Base-by-base conservation (phyloP, 2,329 filamentous ascomycete genomes). In the Zymoseptoria brevis region DNA sequence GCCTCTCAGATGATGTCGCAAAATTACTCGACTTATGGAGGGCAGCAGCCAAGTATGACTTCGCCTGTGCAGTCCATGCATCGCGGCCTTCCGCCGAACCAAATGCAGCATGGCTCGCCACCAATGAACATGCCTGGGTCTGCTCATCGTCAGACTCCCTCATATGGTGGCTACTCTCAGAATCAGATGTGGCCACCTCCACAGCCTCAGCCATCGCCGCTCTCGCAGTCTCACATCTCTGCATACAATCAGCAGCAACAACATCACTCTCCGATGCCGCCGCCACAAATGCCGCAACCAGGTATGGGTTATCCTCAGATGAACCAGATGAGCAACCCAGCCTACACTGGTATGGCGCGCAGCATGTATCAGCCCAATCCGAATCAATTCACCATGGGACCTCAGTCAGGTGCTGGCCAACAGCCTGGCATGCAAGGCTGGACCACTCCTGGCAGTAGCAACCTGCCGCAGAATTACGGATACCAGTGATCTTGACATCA, bases 51-150 rank as follows among this genome's bases (percentile, higher is more conserved):
- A 48, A 16, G 19, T 3, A 84, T 91, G 71, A 88, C 90, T 71
- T 87, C 89, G 22, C 85, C 86, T 22, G 85, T 90, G 73, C 84
- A 88, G 75, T 81, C 83, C 70, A 86, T 87, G 76, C 82, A 83
- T 63, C 83, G 85, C 45, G 29, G 35, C 22, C 75, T 79, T 70
- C 75, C 84, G 72, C 75, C 83, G n/a, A 60, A 64, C 16, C 69
- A 87, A 70, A 83, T 88, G 73, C 86, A 86, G 67, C 81, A 83
- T 65, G 82, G 86, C 67, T 83, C 87, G 64, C 85, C 87, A 50
- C 83, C 82, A 60, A 75, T 79, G 66, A 71, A 69, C 58, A 76
- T 79, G 71, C 71, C 69, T 21, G 69, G 72, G 41, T 67, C 69
- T 30, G 68, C 72, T 29, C 72, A 74, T 58, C 68, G 73, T 45